Conservation (phyloP, 1,284 basidiomycete genomes). For the Coniferiporia weirii region DNA sequence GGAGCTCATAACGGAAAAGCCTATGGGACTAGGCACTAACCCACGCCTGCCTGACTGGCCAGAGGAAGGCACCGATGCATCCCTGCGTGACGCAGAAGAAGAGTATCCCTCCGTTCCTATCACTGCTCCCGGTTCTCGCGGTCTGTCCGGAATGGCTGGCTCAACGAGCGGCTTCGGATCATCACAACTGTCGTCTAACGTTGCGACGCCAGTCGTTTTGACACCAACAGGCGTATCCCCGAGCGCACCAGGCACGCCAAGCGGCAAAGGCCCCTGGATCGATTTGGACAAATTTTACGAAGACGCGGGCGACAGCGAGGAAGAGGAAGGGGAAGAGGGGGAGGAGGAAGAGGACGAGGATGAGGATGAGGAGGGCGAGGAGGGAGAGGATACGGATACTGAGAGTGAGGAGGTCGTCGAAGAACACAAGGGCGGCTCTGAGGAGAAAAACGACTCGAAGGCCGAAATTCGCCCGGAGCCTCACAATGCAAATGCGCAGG, state of each 20-base stretch:
- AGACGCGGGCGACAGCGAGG: constrained; percentile 27
- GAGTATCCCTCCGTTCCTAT: constrained; percentile 36
- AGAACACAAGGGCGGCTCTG: no score
- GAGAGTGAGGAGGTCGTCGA: constrained; percentile 19
- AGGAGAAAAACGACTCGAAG: no score
- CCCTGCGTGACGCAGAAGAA: constrained; percentile 52
- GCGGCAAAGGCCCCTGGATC: constrained; percentile 42
- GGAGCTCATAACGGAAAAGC: constrained; percentile 48
- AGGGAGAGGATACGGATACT: constrained; percentile 22
- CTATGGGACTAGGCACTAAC: constrained; percentile 33
- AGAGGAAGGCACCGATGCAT: constrained; percentile 53
- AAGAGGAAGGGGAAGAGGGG: constrained; percentile 27
- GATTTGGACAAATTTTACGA: constrained; percentile 71
- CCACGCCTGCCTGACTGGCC: constrained; percentile 53
- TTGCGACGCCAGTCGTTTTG: constrained; percentile 37
- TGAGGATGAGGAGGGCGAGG: constrained; percentile 25
- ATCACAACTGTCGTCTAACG: constrained; percentile 20
- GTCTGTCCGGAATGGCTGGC: neutral
- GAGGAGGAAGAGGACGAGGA: constrained; percentile 29
- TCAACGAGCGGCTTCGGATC: constrained; percentile 34
- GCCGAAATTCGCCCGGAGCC: no score
- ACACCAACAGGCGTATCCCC: constrained; percentile 47
- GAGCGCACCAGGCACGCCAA: constrained; percentile 28
- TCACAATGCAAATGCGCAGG: no score
- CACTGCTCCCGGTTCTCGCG: constrained; percentile 27